Evolutionary conservation across 345 rosid genomes (phyloP).

Genomic region (Trapa incisa): DNA sequence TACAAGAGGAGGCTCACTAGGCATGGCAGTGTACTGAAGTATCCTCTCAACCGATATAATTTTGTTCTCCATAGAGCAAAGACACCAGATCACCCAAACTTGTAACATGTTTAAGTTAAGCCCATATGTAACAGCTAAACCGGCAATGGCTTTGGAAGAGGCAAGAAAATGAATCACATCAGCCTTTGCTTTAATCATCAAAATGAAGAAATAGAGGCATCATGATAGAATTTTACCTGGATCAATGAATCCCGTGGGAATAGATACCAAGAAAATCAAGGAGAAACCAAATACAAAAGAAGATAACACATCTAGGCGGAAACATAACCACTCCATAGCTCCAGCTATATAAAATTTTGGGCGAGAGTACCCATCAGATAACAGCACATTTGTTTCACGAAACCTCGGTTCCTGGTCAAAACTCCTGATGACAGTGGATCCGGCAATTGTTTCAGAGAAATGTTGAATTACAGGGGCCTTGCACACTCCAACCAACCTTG

Average conservation of each 20-base stretch:
- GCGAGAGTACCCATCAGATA: constrained; percentile 40
- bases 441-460: constrained; percentile 67
- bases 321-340: constrained; percentile 70
- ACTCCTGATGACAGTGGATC: constrained; percentile 53
- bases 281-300: constrained; percentile 40
- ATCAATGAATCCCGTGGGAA: constrained; percentile 41
- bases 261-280: constrained; percentile 44
- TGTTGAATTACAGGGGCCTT: constrained; percentile 64
- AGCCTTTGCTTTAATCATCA: not conserved
- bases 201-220: not conserved
- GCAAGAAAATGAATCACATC: constrained; percentile 35
- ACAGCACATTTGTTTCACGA: constrained; percentile 36
- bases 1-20: constrained; percentile 71
- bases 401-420: constrained; percentile 62
- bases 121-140: constrained; percentile 14
- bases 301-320: constrained; percentile 56
- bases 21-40: constrained; percentile 49
- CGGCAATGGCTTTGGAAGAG: constrained; percentile 20
- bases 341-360: constrained; percentile 33
- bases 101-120: constrained; percentile 15
- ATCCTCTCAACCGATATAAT: constrained; percentile 17
- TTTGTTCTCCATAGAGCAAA: constrained; percentile 15
- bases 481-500: constrained; percentile 55
- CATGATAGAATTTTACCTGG: constrained; percentile 29
- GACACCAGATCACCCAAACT: constrained; percentile 10